Evolutionary conservation across 106 monocot genomes (phyloP).

Genomic region (Triglochin maritima): DNA sequence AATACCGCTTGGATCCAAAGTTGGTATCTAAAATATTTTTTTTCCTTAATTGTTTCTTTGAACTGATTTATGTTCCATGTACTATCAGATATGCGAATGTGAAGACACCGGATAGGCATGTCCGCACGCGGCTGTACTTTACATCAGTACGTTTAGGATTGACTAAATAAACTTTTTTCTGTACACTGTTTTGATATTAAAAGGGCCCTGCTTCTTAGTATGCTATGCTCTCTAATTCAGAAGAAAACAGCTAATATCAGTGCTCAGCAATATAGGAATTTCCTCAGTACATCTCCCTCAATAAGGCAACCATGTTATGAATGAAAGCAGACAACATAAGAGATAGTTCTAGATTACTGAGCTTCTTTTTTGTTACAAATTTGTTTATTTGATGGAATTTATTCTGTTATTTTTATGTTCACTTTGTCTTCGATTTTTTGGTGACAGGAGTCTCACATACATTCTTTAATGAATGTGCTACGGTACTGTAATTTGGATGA

Average conservation of each 20-base stretch:
- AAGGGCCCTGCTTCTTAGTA: neutral
- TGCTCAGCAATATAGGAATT: no score
- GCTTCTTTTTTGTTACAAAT: neutral
- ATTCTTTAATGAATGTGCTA: conserved; percentile 93
- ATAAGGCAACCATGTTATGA: no score
- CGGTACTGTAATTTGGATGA: conserved; percentile 95
- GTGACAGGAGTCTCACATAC: conserved; percentile 95
- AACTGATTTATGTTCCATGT: neutral
- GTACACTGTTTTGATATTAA: neutral
- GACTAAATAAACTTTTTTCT: neutral
- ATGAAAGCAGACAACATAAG: neutral
- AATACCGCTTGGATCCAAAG: conserved; percentile 98
- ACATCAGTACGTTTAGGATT: conserved; percentile 60
- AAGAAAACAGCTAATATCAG: no score
- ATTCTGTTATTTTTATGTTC: neutral
- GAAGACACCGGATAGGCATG: conserved; percentile 87
- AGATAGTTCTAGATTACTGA: neutral
- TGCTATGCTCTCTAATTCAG: no score
- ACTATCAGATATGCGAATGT: conserved; percentile 93
- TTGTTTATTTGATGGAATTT: neutral
- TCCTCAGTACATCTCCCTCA: no score
- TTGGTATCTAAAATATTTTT: conserved; percentile 6
- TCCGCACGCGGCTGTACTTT: conserved; percentile 96
- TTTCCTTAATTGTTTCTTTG: neutral
- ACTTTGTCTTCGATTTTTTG: neutral